Evolutionary conservation across 1,284 basidiomycete species (phyloP), one percentile per base, ranked within the genome.

Genomic region (Apiotrichum akiyoshidainum): DNA sequence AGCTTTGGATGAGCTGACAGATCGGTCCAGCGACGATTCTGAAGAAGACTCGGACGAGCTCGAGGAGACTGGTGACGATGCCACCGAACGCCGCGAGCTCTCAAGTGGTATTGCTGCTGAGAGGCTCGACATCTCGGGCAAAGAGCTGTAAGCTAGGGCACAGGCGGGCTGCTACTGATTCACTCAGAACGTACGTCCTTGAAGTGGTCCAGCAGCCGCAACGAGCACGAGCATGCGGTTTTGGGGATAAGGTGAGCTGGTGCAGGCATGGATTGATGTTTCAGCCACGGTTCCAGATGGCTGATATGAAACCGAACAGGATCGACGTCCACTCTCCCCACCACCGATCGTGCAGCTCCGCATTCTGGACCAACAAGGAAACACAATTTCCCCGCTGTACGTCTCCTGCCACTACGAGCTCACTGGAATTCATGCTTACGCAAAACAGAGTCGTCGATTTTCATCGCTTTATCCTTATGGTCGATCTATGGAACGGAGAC

Each of bases 171-270:
- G 47, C 42, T 21, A 12, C 31, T 50, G 12, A 46, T 37, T 7
- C 8, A 16, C 37, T 0, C 71, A 91, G 90, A 71, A 81, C 87
- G 68, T 93, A 92, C 74, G 84, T 86, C 13, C 82, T 94, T 42
- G 86, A 89, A 66, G 85, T 93, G 65, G 84, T 90, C 6, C 91
- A 95, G 72, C 85, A 94, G 68, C 92, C 92, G 39, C 78, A 90
- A 50, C 84, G 92, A 46, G 92, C 92, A 40, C 85, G 92, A 66
- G 93, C 93, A 85, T 94, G 92, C 76, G 92, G 92, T 5, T 93
- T 94, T 77, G 92, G 92, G 54, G 91, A 94, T 81, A 94, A 93
- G 82, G 92, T 91, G 63, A 57, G 80, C 75, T 31, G 7, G 31
- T 37, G 37, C 39, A 4, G 7, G 14, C 50, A 34, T 39, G 44